phyloP scores from a whole-genome alignment of 306 rosid species.

The Pyrus bretschneideri region DNA sequence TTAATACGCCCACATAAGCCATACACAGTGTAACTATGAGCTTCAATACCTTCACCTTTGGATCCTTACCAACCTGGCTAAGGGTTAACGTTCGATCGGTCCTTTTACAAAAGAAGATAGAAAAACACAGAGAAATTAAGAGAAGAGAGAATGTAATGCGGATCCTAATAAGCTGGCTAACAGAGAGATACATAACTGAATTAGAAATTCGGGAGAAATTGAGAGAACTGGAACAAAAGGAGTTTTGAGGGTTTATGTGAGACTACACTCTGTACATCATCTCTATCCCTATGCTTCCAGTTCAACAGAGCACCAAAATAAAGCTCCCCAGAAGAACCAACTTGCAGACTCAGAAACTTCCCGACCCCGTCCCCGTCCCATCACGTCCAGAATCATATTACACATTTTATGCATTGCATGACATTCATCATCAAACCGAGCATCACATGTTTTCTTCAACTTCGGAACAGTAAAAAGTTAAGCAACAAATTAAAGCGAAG shows the following conservation, averaged over 20 bases:
- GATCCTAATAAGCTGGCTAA: too few relatives aligned
- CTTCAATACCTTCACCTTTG: too few relatives aligned
- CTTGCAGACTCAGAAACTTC: conserved; percentile 27
- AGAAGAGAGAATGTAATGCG: too few relatives aligned
- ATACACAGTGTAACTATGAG: too few relatives aligned
- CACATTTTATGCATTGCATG: conserved; percentile 33
- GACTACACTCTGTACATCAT: conserved; percentile 38
- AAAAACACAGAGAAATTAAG: too few relatives aligned
- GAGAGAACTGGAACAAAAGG: conserved; percentile 7
- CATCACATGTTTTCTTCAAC: conserved; percentile 16
- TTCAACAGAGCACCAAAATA: conserved; percentile 44
- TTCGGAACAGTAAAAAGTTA: conserved; percentile 3
- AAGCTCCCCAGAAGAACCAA: conserved; percentile 35
- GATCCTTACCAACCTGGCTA: too few relatives aligned
- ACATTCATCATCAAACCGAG: conserved; percentile 23
- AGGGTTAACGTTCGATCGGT: too few relatives aligned
- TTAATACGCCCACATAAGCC: too few relatives aligned
- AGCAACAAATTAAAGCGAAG: conserved; percentile 9
- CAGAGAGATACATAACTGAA: background rate
- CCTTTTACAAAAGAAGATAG: too few relatives aligned
- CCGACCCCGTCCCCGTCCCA: background rate
- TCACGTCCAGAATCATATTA: conserved; percentile 16
- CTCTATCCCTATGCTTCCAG: conserved; percentile 28
- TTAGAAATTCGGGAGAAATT: background rate
- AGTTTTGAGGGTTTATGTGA: conserved; percentile 25